Evolutionary conservation across 2,329 filamentous ascomycete genomes (phyloP), one percentile per base, ranked within the genome.

Genomic region (Aspergillus quadrilineatus): DNA sequence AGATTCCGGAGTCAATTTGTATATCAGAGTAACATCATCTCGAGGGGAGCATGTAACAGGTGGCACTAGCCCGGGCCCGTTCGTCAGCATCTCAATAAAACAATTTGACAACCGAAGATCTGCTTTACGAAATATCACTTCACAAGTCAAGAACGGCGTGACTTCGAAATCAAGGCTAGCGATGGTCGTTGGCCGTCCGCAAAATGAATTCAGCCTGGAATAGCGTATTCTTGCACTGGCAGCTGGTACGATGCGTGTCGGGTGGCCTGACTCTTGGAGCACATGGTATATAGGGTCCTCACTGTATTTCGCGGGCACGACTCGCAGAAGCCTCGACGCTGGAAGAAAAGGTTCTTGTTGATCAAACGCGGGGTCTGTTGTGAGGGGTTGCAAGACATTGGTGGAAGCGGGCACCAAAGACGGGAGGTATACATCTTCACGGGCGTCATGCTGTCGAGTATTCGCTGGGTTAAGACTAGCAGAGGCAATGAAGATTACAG

Each of bases 21-120:
- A 86, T 17, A 85, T 69, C 49, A 84, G 72, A 0, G 82, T 82
- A n/a, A 83, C 67, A 62, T 84, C 80, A 55, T 86, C 83, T 55
- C 81, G 78, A 10, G 82, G 79, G 12, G 76, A 77, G 63, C 79
- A 78, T 9, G 68, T 64, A 14, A 78, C 69, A 0, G 77, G 73
- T 6, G 72, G 67, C 9, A 60, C 56, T 14, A 75, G 65, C 14
- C 73, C 71, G 3, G 69, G 64, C 4, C 64, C 65, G 8, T 73
- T 62, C 34, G 75, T 75, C 12, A 80, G 67, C 3, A 75, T 62
- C 56, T 80, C 76, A 15, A 80, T 76, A 4, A 72, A 69, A 12
- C 81, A 81, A 53, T 79, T 76, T 34, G 75, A 73, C 14, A 85
- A 62, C 1, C 67, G 63, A 12, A 86, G 64, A 3, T 77, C 67